Percentiles rank a stretch among this genome's conserved stretches.
phyloP scores from a whole-genome alignment of 2,329 filamentous ascomycete species.

The Scleromitrula shiraiana region DNA sequence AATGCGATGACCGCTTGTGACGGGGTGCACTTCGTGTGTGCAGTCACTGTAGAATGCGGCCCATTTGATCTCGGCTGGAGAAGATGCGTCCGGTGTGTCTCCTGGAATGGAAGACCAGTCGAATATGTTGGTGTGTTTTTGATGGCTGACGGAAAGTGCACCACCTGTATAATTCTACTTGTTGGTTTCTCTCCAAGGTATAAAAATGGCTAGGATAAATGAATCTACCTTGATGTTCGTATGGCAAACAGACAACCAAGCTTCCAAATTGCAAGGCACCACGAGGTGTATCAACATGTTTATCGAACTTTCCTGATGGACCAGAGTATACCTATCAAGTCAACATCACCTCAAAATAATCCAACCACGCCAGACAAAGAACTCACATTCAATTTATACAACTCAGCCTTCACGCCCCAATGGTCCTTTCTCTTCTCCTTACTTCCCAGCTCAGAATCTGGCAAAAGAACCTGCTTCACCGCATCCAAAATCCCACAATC shows the following conservation, averaged over 20 bases:
- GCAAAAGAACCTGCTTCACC: constrained; percentile 37
- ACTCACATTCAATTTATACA: constrained; percentile 49
- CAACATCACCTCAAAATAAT: background rate
- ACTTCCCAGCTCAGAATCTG: background rate
- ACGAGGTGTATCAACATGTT: constrained; percentile 47
- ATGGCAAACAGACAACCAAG: constrained; percentile 42
- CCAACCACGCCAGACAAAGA: background rate
- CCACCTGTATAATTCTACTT: constrained; percentile 18
- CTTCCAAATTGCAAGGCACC: constrained; percentile 42
- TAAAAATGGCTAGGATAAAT: no score
- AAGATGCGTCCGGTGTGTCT: background rate
- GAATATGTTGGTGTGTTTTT: constrained; percentile 22
- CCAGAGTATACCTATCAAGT: constrained; percentile 41
- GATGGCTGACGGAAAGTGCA: constrained; percentile 10
- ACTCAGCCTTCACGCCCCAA: constrained; percentile 39
- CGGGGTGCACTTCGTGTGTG: constrained; percentile 43
- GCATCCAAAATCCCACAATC: constrained; percentile 41
- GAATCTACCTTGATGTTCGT: constrained; percentile 22
- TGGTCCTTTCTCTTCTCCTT: constrained; percentile 22
- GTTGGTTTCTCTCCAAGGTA: no score
- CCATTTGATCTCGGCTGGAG: constrained; percentile 32
- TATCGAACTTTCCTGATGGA: constrained; percentile 42
- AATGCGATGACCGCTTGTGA: constrained; percentile 44
- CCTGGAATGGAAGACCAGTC: constrained; percentile 32
- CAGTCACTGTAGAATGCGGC: constrained; percentile 47